Evolutionary conservation across 768 basidiomycete species (phyloP), one percentile per base, ranked within the genome.

Genomic region (Lactarius sanguifluus): DNA sequence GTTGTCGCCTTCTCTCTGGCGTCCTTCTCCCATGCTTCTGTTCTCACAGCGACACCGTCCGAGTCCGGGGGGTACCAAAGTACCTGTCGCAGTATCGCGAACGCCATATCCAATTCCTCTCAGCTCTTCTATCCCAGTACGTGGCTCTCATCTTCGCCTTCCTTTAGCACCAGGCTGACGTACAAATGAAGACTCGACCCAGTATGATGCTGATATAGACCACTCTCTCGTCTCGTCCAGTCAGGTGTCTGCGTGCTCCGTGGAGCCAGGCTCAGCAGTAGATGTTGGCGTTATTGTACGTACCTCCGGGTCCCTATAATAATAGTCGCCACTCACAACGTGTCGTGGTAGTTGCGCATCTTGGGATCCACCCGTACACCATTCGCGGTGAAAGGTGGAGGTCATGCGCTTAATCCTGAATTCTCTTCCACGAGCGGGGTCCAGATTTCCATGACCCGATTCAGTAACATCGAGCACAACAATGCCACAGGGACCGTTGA

Each of bases 401-500:
- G 74, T 9, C 73, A 73, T 45, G 16, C 70, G 0, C 59, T 43
- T 2, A 73, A 72, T 41, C 66, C 50, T 3, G 69, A 69, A 6
- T 73, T 73, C 67, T 72, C 68, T 28, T 75, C 74, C 6, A 75
- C 74, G 13, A 32, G 9, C 1, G 74, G 74, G 23, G 71, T 75
- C 18, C 65, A 72, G 32, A 73, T 75, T 5, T n/a, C 73, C 7
- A 70, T 75, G 73, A 30, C 66, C 30, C 67, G 67, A 2, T 75
- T 73, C 54, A 59, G 57, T n/a, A 23, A 28, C 2, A 61, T 65
- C 2, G 45, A 34, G 1, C 52, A 69, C 57, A 52, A 70, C 32
- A 23, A 18, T 2, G 16, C 8, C 6, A 55, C 47, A 3, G 57
- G 38, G 0, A 72, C 70, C 3, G 67, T 67, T n/a, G 66, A 67